phyloP scores from a whole-genome alignment of 148 eudicot species.

The Amaranthus palmeri region DNA sequence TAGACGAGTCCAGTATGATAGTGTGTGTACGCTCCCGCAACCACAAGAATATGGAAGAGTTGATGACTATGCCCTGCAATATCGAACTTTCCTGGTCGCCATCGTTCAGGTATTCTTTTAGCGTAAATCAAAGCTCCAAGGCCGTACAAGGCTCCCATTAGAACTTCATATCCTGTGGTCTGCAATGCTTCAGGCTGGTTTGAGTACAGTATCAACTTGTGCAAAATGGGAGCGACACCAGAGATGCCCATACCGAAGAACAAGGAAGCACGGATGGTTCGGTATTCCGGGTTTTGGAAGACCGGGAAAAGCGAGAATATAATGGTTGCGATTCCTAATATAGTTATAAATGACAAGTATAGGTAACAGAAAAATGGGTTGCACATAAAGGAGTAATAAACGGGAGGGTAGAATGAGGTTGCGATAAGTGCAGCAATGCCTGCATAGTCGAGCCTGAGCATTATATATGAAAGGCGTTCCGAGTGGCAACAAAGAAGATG shows the following conservation, averaged over 20 bases:
- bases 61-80: slow-evolving; percentile 53
- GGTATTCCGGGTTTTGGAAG: slow-evolving; percentile 34
- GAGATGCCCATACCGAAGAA: slow-evolving; percentile 51
- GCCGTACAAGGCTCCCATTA: slow-evolving; percentile 40
- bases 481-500: slow-evolving; percentile 48
- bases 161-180: slow-evolving; percentile 36
- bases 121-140: slow-evolving; percentile 42
- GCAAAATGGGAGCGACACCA: slow-evolving; percentile 39
- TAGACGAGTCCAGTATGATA: slow-evolving; percentile 36
- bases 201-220: slow-evolving; percentile 35
- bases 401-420: slow-evolving; percentile 49
- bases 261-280: slow-evolving; percentile 34
- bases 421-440: slow-evolving; percentile 44
- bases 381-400: slow-evolving; percentile 50
- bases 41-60: slow-evolving; percentile 44
- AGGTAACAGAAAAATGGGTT: slow-evolving; percentile 35
- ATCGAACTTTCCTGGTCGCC: slow-evolving; percentile 53
- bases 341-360: slow-evolving; percentile 36
- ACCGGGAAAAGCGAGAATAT: slow-evolving; percentile 36
- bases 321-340: slow-evolving; percentile 36
- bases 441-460: slow-evolving; percentile 42
- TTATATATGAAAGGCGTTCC: slow-evolving; percentile 29
- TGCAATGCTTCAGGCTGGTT: slow-evolving; percentile 32
- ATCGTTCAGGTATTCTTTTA: slow-evolving; percentile 40
- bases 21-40: slow-evolving; percentile 48